These are phyloP conservation scores for Penicillium cataractarum DNA, from an alignment of 495 filamentous ascomycete genomes.

Conservation along the genomic window DNA sequence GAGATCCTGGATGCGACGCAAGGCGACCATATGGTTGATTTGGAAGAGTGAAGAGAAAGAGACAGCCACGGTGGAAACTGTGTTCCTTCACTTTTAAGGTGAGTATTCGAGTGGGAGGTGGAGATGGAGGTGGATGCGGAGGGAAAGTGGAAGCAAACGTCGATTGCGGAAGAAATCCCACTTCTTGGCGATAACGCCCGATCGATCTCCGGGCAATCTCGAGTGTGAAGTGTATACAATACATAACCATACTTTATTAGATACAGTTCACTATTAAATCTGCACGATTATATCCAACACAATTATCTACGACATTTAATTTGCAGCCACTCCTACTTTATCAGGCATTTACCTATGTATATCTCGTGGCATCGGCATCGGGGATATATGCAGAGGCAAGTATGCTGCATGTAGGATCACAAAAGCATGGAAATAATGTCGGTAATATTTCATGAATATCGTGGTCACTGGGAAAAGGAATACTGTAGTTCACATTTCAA, in stretches of 20 bases:
- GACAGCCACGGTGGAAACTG: background rate
- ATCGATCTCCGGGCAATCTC: background rate
- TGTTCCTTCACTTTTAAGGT: background rate
- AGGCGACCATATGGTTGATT: conserved; percentile 29
- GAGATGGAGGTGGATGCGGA: background rate
- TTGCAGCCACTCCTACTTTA: too few relatives aligned
- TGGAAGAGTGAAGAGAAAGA: background rate
- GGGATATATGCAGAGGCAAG: too few relatives aligned
- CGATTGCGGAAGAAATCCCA: background rate
- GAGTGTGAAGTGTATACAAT: background rate
- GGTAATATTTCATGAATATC: conserved; percentile 6
- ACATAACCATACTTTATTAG: too few relatives aligned
- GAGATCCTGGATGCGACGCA: conserved; percentile 9
- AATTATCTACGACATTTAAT: too few relatives aligned
- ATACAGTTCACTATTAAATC: too few relatives aligned
- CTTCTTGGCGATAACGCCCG: background rate
- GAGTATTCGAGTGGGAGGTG: background rate
- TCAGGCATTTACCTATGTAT: background rate
- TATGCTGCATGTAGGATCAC: background rate
- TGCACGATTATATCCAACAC: too few relatives aligned
- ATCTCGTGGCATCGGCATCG: background rate
- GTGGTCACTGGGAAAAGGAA: background rate
- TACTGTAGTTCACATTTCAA: too few relatives aligned
- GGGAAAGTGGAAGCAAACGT: background rate
- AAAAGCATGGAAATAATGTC: background rate